Conservation (phyloP, 2,329 filamentous ascomycete species). For the Epichloe brachyelytri region DNA sequence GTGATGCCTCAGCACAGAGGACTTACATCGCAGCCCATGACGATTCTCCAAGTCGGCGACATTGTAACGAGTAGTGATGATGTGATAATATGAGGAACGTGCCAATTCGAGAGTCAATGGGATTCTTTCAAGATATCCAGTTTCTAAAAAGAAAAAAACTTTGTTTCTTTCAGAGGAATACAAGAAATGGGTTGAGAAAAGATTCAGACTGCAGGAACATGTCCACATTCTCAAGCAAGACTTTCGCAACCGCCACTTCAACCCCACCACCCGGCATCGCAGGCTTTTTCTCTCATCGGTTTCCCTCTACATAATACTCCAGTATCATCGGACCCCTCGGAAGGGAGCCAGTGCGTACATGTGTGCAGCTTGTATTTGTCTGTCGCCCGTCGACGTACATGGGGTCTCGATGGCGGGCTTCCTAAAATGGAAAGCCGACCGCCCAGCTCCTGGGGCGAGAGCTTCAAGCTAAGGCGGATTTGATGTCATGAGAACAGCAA, state of each 20-base stretch:
- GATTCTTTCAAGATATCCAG: no score
- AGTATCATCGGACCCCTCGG: not conserved
- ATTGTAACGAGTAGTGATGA: constrained; percentile 16
- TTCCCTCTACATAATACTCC: not conserved
- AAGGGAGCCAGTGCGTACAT: not conserved
- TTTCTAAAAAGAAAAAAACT: no score
- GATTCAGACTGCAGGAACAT: not conserved
- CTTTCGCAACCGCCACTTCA: not conserved
- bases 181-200: not conserved
- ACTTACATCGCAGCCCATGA: constrained; percentile 41
- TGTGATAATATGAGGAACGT: not conserved
- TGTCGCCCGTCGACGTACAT: not conserved
- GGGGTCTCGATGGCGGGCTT: constrained; percentile 6
- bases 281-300: not conserved
- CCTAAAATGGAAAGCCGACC: constrained; percentile 12
- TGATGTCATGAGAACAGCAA: constrained; percentile 2
- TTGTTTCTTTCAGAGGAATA: no score
- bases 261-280: constrained; percentile 2
- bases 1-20: not conserved
- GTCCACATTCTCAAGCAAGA: not conserved
- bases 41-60: constrained; percentile 38
- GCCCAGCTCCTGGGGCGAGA: not conserved
- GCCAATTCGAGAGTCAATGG: no score
- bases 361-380: not conserved
- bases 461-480: not conserved